Evolutionary conservation across 306 rosid species (phyloP).

Genomic region (Spatholobus suberectus): DNA sequence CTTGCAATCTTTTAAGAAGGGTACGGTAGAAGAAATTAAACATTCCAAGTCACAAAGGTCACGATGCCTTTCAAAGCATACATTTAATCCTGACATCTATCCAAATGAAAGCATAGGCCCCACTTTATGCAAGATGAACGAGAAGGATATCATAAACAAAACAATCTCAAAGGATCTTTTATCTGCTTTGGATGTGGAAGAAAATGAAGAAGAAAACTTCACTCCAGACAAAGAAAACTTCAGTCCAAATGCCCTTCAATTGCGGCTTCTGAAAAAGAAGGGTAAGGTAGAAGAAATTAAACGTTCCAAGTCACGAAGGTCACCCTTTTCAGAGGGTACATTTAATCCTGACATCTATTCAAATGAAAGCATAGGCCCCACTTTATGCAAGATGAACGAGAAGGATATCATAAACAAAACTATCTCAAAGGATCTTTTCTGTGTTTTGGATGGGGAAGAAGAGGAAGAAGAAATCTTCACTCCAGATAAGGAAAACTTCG

Average conservation of each 20-base stretch:
- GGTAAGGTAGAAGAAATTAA: constrained; percentile 49
- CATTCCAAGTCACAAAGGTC: constrained; percentile 40
- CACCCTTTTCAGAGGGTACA: constrained; percentile 39
- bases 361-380: constrained; percentile 36
- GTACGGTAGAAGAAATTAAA: constrained; percentile 45
- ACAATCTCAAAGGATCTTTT: constrained; percentile 33
- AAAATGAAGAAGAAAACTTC: constrained; percentile 57
- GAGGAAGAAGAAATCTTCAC: constrained; percentile 57
- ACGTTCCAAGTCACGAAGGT: constrained; percentile 34
- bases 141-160: constrained; percentile 24
- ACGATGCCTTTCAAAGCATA: constrained; percentile 36
- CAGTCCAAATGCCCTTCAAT: constrained; percentile 61
- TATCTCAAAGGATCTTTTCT: constrained; percentile 2
- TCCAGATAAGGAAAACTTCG: constrained; percentile 74
- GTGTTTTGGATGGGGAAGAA: constrained; percentile 50
- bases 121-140: constrained; percentile 49
- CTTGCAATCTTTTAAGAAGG: constrained; percentile 52
- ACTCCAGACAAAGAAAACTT: constrained; percentile 76
- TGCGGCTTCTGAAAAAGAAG: constrained; percentile 53
- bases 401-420: constrained; percentile 10
- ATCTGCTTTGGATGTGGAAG: constrained; percentile 49
- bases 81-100: constrained; percentile 19
- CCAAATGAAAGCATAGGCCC: constrained; percentile 39
- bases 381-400: constrained; percentile 49
- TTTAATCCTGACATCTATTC: constrained; percentile 24